phyloP scores from a whole-genome alignment of 2,329 filamentous ascomycete genomes.

The Hymenoscyphus occultus region DNA sequence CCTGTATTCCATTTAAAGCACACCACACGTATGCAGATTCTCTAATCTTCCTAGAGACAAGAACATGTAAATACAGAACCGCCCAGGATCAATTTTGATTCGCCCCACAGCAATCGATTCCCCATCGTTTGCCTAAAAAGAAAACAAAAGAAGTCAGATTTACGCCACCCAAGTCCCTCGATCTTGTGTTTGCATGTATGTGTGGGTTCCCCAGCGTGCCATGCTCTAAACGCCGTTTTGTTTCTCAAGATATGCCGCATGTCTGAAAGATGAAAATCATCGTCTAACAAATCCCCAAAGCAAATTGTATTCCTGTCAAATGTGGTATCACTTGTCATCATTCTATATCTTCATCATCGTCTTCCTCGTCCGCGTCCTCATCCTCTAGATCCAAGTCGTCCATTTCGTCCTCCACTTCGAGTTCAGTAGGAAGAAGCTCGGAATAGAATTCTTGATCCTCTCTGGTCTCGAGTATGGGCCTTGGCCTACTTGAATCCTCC shows the following conservation, averaged over 20 bases:
- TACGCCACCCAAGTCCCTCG: neutral
- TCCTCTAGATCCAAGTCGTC: neutral
- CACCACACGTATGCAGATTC: neutral
- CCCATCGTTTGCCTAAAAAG: neutral
- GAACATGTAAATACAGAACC: neutral
- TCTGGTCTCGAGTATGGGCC: neutral
- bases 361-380: neutral
- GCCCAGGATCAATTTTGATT: neutral
- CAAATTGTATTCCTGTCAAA: neutral
- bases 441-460: conserved; percentile 3
- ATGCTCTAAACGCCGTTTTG: neutral
- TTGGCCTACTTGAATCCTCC: neutral
- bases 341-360: neutral
- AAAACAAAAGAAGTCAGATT: neutral
- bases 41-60: neutral
- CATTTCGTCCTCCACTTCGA: neutral
- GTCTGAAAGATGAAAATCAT: neutral
- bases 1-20: neutral
- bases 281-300: neutral
- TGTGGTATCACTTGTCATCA: neutral
- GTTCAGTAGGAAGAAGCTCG: neutral
- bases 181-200: neutral
- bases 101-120: neutral
- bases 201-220: neutral
- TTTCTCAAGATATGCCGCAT: neutral